phyloP scores from a whole-genome alignment of 169 alveolate genomes.

The Plasmodium coatneyi region DNA sequence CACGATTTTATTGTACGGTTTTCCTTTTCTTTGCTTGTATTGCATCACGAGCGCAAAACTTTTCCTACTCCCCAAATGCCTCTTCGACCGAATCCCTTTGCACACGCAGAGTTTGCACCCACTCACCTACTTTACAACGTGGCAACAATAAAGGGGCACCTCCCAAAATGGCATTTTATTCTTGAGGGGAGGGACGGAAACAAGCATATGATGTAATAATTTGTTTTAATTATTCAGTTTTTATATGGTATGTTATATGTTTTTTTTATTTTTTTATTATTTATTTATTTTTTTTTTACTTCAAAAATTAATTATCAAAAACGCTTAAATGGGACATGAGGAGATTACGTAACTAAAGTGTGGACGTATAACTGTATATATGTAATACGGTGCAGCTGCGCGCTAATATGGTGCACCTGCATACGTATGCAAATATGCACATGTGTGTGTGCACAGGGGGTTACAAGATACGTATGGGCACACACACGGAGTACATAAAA shows the following conservation, averaged over 20 bases:
- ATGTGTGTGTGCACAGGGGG: background rate
- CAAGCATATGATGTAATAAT: background rate
- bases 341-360: background rate
- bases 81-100: too few species aligned
- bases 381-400: background rate
- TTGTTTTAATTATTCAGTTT: slow-evolving; percentile 27
- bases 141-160: background rate
- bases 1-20: background rate
- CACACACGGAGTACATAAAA: background rate
- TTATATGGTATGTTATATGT: background rate
- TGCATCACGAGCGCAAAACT: too few species aligned
- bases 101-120: background rate
- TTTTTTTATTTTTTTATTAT: slow-evolving; percentile 10
- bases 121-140: background rate
- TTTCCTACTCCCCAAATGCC: too few species aligned
- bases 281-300: slow-evolving; percentile 9
- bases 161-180: background rate
- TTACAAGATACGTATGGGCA: background rate
- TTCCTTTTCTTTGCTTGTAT: background rate
- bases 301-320: slow-evolving; percentile 48
- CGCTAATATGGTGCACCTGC: background rate
- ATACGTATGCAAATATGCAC: slow-evolving; percentile 5
- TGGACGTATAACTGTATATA: background rate
- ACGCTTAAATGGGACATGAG: slow-evolving; percentile 5
- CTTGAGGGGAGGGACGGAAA: background rate